These are phyloP conservation scores for Aciculosporium take DNA, from an alignment of 2,329 filamentous ascomycete species.

Conservation along the genomic window DNA sequence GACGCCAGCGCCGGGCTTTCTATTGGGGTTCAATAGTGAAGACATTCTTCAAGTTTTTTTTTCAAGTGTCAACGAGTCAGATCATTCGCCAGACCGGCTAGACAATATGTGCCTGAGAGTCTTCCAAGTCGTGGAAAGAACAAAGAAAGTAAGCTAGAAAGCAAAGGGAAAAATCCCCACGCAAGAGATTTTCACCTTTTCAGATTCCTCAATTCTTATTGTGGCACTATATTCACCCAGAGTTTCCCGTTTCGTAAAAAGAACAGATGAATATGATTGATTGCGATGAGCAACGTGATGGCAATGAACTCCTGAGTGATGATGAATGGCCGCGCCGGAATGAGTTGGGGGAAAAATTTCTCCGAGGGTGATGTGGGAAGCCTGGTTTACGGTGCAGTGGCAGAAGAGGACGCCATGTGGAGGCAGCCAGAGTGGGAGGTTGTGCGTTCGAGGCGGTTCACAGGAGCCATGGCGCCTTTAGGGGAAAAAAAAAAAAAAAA, in stretches of 20 bases:
- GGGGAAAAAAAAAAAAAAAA: not conserved
- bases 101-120: not conserved
- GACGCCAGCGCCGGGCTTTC: slow-evolving; percentile 16
- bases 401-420: not conserved
- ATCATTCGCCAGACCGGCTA: not conserved
- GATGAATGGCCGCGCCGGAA: not conserved
- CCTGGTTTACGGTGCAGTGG: not conserved
- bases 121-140: not conserved
- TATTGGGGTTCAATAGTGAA: slow-evolving; percentile 29
- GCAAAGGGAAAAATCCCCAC: not conserved
- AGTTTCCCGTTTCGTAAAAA: not conserved
- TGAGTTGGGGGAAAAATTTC: not conserved
- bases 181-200: not conserved
- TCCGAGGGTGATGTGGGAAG: not conserved
- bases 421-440: not conserved
- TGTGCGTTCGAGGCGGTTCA: slow-evolving; percentile 6
- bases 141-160: not conserved
- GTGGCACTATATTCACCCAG: not conserved
- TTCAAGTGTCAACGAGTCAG: not conserved
- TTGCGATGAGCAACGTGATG: not conserved
- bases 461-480: too few species aligned
- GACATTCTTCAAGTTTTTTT: slow-evolving; percentile 24
- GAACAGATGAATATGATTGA: not conserved
- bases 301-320: not conserved
- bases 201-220: not conserved